Base-by-base conservation (phyloP, 106 monocot species). In the Xerophyta viscosa region DNA sequence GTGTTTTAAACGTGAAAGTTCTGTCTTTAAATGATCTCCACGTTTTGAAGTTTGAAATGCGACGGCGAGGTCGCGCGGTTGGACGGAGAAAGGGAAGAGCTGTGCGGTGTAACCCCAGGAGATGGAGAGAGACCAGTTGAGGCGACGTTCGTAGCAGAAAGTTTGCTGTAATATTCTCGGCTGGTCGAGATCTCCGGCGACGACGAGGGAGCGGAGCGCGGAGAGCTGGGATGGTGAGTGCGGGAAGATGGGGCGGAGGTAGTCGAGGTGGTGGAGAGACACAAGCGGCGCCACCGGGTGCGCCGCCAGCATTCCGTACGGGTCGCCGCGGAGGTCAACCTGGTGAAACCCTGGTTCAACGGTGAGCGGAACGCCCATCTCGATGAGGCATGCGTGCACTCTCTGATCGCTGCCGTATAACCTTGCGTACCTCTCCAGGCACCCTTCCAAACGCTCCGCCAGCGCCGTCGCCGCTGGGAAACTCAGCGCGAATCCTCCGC, bases 71-170 rank as follows among this genome's bases (percentile, higher is more conserved):
- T 77, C 66, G 0, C 36, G 39, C 8, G 83, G 67, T 3, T 61
- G 6, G 3, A 80, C 5, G 9, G 63, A 33, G 48, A 48, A 59
- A 0, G 83, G 80, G 71, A 83, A 87, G 8, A 93, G 27, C 62
- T 83, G 83, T 14, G 57, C 87, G 0, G 79, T 73, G 68, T 87
- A 93, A 2, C 87, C 92, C 87, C 92, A 93, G 2, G 92, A 74
- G 13, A 87, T 77, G 15, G 87, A 87, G 27, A 87, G 61, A 7
- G 92, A 87, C 83, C 87, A 80, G 37, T 61, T 68, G 58, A 30
- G 63, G 0, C 48, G n/a, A 0, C 25, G 21, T 18, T 80, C 68
- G 69, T 87, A 93, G 69, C 92, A 87, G 57, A 87, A 60, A 29
- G 58, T 61, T 52, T 93, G 92, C 67, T 83, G 83, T 8, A 93